Evolutionary conservation across 2,329 filamentous ascomycete genomes (phyloP).

Genomic region (Monascus ruber): DNA sequence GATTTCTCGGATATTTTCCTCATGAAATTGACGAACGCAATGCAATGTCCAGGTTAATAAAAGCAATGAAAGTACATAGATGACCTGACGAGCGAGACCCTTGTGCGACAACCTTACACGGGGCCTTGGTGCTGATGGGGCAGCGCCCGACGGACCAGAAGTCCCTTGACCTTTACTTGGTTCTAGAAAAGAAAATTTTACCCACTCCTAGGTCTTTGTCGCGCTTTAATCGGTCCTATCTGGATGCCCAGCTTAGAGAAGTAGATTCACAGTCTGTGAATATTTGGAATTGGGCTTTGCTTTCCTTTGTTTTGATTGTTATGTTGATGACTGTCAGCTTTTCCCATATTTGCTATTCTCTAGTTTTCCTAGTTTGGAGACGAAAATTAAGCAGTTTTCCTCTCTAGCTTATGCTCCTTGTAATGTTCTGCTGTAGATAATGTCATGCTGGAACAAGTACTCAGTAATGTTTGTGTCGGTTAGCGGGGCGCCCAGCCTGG

Average conservation of each 20-base stretch:
- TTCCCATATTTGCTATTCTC: slow-evolving; percentile 15
- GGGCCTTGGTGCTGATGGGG: background rate
- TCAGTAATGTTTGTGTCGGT: too few relatives aligned
- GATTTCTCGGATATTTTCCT: slow-evolving; percentile 25
- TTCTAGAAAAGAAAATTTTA: background rate
- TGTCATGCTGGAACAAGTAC: background rate
- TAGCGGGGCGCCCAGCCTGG: too few relatives aligned
- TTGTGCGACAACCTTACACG: background rate
- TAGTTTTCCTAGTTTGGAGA: slow-evolving; percentile 17
- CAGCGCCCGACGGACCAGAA: background rate
- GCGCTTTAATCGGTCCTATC: background rate
- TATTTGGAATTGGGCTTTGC: slow-evolving; percentile 17
- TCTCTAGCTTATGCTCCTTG: slow-evolving; percentile 9
- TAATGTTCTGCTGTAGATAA: slow-evolving; percentile 8
- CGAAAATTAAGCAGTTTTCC: slow-evolving; percentile 13
- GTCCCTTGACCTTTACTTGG: background rate
- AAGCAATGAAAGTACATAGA: slow-evolving; percentile 10
- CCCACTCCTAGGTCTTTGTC: background rate
- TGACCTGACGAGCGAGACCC: background rate
- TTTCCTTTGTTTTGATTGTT: slow-evolving; percentile 11
- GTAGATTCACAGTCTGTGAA: slow-evolving; percentile 19
- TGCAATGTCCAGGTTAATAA: slow-evolving; percentile 19
- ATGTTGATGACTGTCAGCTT: slow-evolving; percentile 17
- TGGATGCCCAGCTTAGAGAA: slow-evolving; percentile 6
- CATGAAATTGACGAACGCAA: slow-evolving; percentile 35